These are phyloP conservation scores for Hirsutella thompsonii DNA, from an alignment of 2,329 filamentous ascomycete genomes.

Conservation along the genomic window DNA sequence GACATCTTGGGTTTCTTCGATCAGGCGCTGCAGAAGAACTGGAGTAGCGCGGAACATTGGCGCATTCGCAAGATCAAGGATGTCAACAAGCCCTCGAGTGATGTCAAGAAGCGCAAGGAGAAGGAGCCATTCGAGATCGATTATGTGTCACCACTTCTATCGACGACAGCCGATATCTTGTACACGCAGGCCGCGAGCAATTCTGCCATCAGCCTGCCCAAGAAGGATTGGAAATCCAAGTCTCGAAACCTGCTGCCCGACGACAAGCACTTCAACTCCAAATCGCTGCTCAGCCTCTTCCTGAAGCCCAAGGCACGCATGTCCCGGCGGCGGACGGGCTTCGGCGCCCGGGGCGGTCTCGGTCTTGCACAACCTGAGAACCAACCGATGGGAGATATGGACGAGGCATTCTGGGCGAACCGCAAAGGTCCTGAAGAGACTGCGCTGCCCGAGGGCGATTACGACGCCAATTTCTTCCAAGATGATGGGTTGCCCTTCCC, in stretches of 20 bases:
- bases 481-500: conserved; percentile 66
- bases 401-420: conserved; percentile 90
- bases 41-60: conserved; percentile 98
- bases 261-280: conserved; percentile 96
- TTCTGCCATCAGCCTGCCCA: conserved; percentile 70
- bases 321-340: conserved; percentile 46
- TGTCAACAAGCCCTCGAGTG: conserved; percentile 47
- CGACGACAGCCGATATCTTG: conserved; percentile 58
- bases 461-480: conserved; percentile 96
- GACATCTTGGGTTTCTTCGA: conserved; percentile 98
- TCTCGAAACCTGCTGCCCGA: conserved; percentile 87
- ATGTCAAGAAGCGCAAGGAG: conserved; percentile 65
- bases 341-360: conserved; percentile 30
- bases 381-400: conserved; percentile 63
- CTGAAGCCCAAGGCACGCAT: conserved; percentile 87
- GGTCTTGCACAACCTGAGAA: conserved; percentile 31
- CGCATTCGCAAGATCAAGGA: conserved; percentile 88
- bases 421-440: conserved; percentile 52
- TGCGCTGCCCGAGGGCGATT: conserved; percentile 57
- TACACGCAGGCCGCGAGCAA: conserved; percentile 74
- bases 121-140: conserved; percentile 95
- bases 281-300: conserved; percentile 78
- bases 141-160: conserved; percentile 64
- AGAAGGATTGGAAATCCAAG: conserved; percentile 92
- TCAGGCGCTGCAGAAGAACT: conserved; percentile 91